A percentile compares a stretch with the other conserved stretches of the same genome.
These are phyloP conservation scores for Lasiosphaeriaceae sp. DNA, from an alignment of 495 filamentous ascomycete species.

Conservation along the genomic window DNA sequence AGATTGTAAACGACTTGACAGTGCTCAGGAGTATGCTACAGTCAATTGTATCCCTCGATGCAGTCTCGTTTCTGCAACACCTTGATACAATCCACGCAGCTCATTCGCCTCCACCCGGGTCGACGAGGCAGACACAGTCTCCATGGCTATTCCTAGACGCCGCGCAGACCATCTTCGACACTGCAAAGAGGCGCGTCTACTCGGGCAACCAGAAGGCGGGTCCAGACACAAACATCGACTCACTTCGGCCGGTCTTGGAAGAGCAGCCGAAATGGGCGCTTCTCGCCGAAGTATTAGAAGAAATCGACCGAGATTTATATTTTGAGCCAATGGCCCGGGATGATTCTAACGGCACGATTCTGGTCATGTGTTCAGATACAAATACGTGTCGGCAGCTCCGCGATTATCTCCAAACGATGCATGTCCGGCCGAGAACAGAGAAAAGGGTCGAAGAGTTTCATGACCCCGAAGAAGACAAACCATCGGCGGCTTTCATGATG, in stretches of 20 bases:
- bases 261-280: constrained; percentile 92
- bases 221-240: constrained; percentile 48
- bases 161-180: constrained; percentile 89
- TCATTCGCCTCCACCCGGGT: constrained; percentile 82
- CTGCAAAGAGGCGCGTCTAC: constrained; percentile 87
- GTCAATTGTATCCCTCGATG: constrained; percentile 80
- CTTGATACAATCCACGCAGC: constrained; percentile 91
- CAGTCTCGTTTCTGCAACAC: constrained; percentile 87
- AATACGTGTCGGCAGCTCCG: constrained; percentile 84
- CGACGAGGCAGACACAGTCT: constrained; percentile 81
- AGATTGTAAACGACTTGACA: constrained; percentile 85
- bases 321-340: constrained; percentile 71
- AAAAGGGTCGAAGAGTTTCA: constrained; percentile 34
- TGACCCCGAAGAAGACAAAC: constrained; percentile 48
- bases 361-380: constrained; percentile 94
- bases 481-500: constrained; percentile 85
- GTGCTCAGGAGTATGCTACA: constrained; percentile 85
- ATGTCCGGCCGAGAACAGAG: constrained; percentile 57
- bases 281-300: constrained; percentile 79
- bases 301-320: constrained; percentile 90
- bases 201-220: constrained; percentile 43
- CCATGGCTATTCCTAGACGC: constrained; percentile 97
- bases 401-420: constrained; percentile 89
- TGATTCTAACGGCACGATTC: constrained; percentile 82
- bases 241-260: constrained; percentile 85